Percentiles rank a stretch among this genome's conserved stretches.
These are phyloP conservation scores for Nigrograna mackinnonii DNA, from an alignment of 2,329 filamentous ascomycete genomes.

Conservation along the genomic window DNA sequence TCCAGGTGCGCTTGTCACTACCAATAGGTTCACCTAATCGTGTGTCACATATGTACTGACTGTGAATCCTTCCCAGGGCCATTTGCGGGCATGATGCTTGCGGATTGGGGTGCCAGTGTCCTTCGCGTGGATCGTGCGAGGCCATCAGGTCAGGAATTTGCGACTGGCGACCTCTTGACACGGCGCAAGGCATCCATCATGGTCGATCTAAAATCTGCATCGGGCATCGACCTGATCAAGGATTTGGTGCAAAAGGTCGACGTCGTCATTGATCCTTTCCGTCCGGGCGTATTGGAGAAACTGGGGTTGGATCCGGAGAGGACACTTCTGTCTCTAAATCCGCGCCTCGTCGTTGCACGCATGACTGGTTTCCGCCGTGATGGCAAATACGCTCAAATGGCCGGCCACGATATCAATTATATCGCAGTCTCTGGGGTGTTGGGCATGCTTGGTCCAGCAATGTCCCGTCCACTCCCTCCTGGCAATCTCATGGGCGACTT, in stretches of 20 bases:
- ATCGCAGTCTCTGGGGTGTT: conserved; percentile 84
- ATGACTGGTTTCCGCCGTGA: conserved; percentile 91
- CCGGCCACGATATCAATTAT: conserved; percentile 96
- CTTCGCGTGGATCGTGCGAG: conserved; percentile 88
- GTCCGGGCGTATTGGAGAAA: conserved; percentile 86
- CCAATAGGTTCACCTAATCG: no score
- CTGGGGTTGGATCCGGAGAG: conserved; percentile 73
- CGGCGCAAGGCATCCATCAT: conserved; percentile 80
- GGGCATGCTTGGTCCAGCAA: conserved; percentile 71
- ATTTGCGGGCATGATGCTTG: conserved; percentile 81
- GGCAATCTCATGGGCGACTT: conserved; percentile 89
- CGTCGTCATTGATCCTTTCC: conserved; percentile 90
- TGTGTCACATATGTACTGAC: not conserved
- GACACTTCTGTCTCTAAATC: conserved; percentile 69
- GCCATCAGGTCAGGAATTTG: conserved; percentile 51
- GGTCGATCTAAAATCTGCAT: conserved; percentile 73
- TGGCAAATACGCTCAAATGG: conserved; percentile 84
- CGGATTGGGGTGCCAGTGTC: conserved; percentile 84
- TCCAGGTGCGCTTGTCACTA: conserved; percentile 49
- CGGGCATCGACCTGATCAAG: conserved; percentile 68
- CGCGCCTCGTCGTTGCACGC: conserved; percentile 76
- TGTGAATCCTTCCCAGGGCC: conserved; percentile 56
- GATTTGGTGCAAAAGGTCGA: conserved; percentile 68
- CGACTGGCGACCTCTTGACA: conserved; percentile 72
- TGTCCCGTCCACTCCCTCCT: conserved; percentile 76